Evolutionary conservation across 2,329 filamentous ascomycete genomes (phyloP), one percentile per base, ranked within the genome.

Genomic region (Botrytis sinoallii): DNA sequence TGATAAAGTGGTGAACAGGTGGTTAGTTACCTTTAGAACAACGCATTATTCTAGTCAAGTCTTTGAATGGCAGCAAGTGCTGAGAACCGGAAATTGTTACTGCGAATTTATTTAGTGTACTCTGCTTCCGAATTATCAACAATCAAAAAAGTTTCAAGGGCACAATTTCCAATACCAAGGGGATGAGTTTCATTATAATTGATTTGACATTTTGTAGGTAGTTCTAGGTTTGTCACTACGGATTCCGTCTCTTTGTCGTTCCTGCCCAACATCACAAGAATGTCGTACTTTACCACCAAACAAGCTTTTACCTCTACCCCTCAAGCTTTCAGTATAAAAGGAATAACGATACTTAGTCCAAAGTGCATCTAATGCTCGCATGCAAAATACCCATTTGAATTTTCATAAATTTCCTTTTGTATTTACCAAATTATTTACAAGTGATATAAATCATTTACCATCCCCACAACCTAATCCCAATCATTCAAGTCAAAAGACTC

Each of bases 311-410:
- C 48, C 8, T n/a, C 1, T 16, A 16, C 25, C 12, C 12, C 25
- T 55, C 25, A 55, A 55, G 1, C 4, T n/a, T 55, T 14, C 12
- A 16, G 2, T 2, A 55, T n/a, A 1, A n/a, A 6, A 55, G 1
- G 5, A n/a, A 55, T 55, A n/a, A 18, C 29, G 5, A 57, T 29
- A 18, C 3, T 8, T 0, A 57, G 1, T 9, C n/a, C 52, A 29
- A 57, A 4, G 0, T 9, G 3, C 8, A 29, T 29, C 0, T 18
- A 18, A 0, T 12, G 7, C 52, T 57, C 52, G 29, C 14, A 57
- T 57, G 0, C 3, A 29, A n/a, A 55, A 16, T 6, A 25, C 48
- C 5, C 0, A 55, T n/a, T 12, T 0, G 0, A 4, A 55, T 55
- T 29, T 7, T 29, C 14, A 57, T 22, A 29, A 55, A 57, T 57